These are phyloP conservation scores for Ophiostoma montium DNA, from an alignment of 2,329 filamentous ascomycete species.

Conservation along the genomic window DNA sequence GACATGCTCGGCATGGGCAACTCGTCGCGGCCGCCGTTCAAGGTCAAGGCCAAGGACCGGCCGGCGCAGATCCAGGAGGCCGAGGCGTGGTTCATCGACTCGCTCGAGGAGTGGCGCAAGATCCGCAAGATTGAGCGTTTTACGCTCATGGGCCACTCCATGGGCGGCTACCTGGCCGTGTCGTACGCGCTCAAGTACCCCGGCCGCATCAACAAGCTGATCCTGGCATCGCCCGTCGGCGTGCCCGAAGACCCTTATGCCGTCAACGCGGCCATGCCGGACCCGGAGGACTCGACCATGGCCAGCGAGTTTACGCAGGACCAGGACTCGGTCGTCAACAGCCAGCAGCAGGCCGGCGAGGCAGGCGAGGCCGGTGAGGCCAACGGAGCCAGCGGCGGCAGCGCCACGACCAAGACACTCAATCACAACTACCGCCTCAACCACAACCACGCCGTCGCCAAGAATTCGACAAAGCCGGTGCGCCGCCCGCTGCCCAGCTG, in stretches of 20 bases:
- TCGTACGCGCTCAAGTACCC: constrained; percentile 96
- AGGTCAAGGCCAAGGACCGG: constrained; percentile 69
- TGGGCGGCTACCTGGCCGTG: constrained; percentile 89
- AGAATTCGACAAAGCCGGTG: constrained; percentile 12
- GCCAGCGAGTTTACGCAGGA: constrained; percentile 69
- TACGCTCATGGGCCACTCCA: constrained; percentile 80
- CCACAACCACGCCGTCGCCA: constrained; percentile 14
- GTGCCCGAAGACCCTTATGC: constrained; percentile 92
- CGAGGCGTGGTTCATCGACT: constrained; percentile 91
- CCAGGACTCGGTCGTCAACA: constrained; percentile 36
- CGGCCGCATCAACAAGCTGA: constrained; percentile 85
- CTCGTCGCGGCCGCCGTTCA: constrained; percentile 71
- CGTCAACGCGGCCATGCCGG: constrained; percentile 64
- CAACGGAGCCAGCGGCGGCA: not conserved
- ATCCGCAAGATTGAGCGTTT: constrained; percentile 83
- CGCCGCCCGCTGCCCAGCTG: constrained; percentile 59
- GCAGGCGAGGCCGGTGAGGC: too few relatives aligned
- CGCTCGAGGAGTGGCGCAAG: constrained; percentile 88
- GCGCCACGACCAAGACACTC: constrained; percentile 19
- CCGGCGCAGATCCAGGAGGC: constrained; percentile 74
- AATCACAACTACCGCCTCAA: constrained; percentile 18
- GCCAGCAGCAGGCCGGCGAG: too few relatives aligned
- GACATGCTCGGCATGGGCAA: constrained; percentile 93
- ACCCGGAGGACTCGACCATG: constrained; percentile 58
- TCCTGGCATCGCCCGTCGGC: constrained; percentile 85